A percentile compares a stretch with the other conserved stretches of the same genome.
Conservation (phyloP, 148 eudicot genomes). For the Arbutus unedo region DNA sequence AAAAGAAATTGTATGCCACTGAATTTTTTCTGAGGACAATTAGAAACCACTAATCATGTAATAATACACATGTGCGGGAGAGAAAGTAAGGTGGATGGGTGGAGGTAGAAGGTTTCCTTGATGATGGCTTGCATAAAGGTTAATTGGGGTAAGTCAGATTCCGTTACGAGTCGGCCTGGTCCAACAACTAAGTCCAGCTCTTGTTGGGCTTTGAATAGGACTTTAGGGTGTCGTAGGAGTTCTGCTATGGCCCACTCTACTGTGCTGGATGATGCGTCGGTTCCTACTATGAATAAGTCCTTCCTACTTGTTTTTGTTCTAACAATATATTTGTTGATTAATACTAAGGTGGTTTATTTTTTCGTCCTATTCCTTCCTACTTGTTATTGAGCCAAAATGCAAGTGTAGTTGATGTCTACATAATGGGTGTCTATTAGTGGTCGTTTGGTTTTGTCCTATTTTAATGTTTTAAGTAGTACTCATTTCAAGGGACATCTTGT, state of each 20-base stretch:
- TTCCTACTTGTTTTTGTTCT: no score
- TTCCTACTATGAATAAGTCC: conserved; percentile 89
- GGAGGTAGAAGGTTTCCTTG: conserved; percentile 85
- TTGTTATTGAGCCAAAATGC: conserved; percentile 6
- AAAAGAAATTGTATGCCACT: no score
- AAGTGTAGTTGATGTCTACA: not conserved
- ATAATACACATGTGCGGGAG: conserved; percentile 39
- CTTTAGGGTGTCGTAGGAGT: conserved; percentile 61
- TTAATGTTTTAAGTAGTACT: not conserved
- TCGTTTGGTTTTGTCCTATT: not conserved
- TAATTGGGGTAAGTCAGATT: conserved; percentile 53
- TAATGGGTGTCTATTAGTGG: not conserved
- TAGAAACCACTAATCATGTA: no score
- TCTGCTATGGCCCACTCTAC: conserved; percentile 96
- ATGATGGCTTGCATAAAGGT: conserved; percentile 72
- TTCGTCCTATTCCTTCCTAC: no score
- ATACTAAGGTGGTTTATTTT: no score
- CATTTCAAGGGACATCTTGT: not conserved
- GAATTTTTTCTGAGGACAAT: no score
- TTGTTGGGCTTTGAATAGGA: conserved; percentile 50
- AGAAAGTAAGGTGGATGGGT: conserved; percentile 89
- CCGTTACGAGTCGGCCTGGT: conserved; percentile 44
- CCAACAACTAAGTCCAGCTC: conserved; percentile 78
- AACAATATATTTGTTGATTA: no score
- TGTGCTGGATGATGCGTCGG: conserved; percentile 86